Evolutionary conservation across 768 basidiomycete species (phyloP).

Genomic region (Neoboletus magnificus): DNA sequence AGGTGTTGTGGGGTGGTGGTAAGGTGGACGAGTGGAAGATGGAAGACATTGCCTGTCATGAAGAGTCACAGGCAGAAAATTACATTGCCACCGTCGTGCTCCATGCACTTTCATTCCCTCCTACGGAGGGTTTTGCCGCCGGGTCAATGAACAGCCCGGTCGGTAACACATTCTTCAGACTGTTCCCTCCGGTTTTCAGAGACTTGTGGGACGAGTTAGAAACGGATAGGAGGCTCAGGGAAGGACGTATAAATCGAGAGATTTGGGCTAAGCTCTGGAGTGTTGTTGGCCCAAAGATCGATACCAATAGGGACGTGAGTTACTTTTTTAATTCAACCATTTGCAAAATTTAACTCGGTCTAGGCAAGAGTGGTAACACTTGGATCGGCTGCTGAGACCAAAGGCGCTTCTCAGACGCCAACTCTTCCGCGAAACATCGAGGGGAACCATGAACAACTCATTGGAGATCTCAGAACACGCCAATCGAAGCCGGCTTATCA

Average conservation of each 20-base stretch:
- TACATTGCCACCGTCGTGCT: conserved; percentile 86
- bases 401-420: conserved; percentile 8
- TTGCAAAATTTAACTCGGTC: background rate
- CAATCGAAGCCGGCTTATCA: conserved; percentile 67
- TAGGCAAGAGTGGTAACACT: conserved; percentile 15
- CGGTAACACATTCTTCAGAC: conserved; percentile 64
- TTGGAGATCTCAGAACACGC: conserved; percentile 57
- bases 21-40: conserved; percentile 70
- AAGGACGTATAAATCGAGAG: conserved; percentile 61
- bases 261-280: conserved; percentile 67
- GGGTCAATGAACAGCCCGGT: conserved; percentile 44
- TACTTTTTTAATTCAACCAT: background rate
- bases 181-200: conserved; percentile 78
- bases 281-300: conserved; percentile 64
- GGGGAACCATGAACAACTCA: conserved; percentile 47
- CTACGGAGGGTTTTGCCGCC: conserved; percentile 59
- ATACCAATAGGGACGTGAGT: conserved; percentile 41
- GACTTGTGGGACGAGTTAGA: conserved; percentile 94
- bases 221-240: conserved; percentile 50
- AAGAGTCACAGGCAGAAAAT: conserved; percentile 79
- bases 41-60: conserved; percentile 79
- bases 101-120: conserved; percentile 69
- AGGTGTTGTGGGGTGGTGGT: conserved; percentile 68
- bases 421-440: conserved; percentile 8
- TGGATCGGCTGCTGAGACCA: conserved; percentile 22